Evolutionary conservation across 495 filamentous ascomycete genomes (phyloP), one percentile per base, ranked within the genome.

Genomic region (Penicillium mononematosum): DNA sequence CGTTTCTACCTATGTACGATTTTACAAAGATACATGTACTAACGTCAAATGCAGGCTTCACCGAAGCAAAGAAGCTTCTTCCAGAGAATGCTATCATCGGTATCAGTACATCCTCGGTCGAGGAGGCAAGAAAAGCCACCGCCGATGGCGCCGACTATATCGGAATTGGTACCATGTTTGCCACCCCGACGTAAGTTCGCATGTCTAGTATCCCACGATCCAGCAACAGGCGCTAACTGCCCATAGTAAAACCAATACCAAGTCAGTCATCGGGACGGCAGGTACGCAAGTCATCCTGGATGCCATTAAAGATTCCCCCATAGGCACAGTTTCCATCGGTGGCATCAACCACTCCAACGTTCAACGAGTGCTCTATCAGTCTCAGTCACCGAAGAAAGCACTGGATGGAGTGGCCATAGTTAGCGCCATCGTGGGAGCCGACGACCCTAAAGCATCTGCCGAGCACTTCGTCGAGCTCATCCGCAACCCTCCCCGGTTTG

Each of bases 331-430:
- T 31, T 85, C 86, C 50, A 97, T 97, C 58, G 93, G 93, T 19
- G 92, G 93, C 10, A 88, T 98, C 69, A 96, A 95, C 68, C 77
- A 79, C 22, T 78, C 81, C 34, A 98, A 95, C 61, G 73, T 88
- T 24, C 86, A 88, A 58, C 80, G 84, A 4, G 84, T 96, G 10
- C 58, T 92, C 29, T 88, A 83, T 61, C 85, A 91, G 65, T 85
- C 84, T 43, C 59, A 72, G 25, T 71, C 70, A 4, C 62, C 73
- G 0, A 56, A 61, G 4, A 87, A 87, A 62, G 59, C 56, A 2
- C 74, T 96, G 0, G 84, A 92, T 61, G 93, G 93, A 9, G 83
- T 96, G 20, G 93, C 93, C 1, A 82, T 97, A 24, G 91, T 96
- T 29, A 96, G 90, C 69, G 93, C 90, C 38, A 91, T 98, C 61